Evolutionary conservation across 1,139 yeast genomes (phyloP).

Genomic region (Suhomyces coccinellae): DNA sequence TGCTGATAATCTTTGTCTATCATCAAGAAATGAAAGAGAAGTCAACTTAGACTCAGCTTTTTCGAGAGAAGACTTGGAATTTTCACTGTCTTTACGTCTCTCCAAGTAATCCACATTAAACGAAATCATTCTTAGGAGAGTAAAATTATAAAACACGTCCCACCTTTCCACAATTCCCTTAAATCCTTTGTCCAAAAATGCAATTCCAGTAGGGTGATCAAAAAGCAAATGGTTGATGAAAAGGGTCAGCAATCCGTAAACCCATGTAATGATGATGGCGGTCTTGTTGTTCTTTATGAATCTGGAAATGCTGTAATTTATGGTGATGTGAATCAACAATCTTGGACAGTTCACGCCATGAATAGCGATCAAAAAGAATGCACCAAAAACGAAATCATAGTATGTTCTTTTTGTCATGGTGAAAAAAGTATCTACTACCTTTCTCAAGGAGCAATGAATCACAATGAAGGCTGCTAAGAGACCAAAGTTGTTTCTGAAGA

Average conservation of each 20-base stretch:
- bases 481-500: conserved; percentile 79
- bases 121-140: conserved; percentile 79
- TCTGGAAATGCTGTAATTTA: conserved; percentile 58
- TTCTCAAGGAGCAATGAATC: conserved; percentile 56
- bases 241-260: conserved; percentile 70
- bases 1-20: conserved; percentile 65
- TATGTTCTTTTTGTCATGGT: conserved; percentile 36
- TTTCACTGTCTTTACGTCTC: conserved; percentile 25
- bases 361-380: conserved; percentile 65
- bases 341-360: conserved; percentile 78
- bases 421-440: conserved; percentile 24
- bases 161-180: conserved; percentile 83
- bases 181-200: conserved; percentile 55
- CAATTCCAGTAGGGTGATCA: conserved; percentile 52
- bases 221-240: conserved; percentile 75
- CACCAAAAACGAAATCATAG: conserved; percentile 75
- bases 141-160: conserved; percentile 95
- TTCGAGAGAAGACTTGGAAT: conserved; percentile 4
- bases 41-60: conserved; percentile 5
- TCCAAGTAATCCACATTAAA: conserved; percentile 75
- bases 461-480: conserved; percentile 54
- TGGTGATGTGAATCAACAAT: conserved; percentile 55
- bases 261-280: conserved; percentile 58
- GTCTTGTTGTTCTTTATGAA: conserved; percentile 28
- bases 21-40: conserved; percentile 41